Conservation (phyloP, 305 asterid genomes). For the Fraxinus nigra region DNA sequence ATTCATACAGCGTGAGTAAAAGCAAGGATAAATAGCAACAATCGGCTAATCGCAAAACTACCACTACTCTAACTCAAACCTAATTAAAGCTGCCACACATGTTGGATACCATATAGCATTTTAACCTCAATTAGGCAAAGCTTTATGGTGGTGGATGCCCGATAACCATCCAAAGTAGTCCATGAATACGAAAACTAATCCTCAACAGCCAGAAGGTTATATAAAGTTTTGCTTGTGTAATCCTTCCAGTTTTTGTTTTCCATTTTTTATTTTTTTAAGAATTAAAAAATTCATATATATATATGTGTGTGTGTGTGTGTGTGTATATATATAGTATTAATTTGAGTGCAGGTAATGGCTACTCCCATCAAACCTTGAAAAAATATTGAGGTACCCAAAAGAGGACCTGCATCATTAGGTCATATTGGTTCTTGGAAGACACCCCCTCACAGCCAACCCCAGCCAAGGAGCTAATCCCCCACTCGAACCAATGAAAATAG, state of each 20-base stretch:
- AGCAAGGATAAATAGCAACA: background rate
- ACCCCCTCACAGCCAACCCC: conserved; percentile 5
- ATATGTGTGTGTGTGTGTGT: too few species aligned
- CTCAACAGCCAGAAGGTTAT: background rate
- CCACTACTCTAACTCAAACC: background rate
- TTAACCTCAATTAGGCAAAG: background rate
- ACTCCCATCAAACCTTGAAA: conserved; percentile 8
- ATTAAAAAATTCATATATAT: too few species aligned
- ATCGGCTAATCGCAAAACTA: background rate
- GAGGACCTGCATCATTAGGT: background rate
- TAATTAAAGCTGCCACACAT: background rate
- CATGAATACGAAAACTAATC: background rate
- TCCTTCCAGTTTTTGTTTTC: background rate
- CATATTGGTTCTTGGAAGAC: background rate
- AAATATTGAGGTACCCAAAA: background rate
- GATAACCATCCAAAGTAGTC: background rate
- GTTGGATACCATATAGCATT: background rate
- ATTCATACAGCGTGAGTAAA: background rate
- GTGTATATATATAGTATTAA: background rate
- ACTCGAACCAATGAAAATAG: background rate
- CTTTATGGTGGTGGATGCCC: background rate
- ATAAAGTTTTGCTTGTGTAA: background rate
- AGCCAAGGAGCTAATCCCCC: conserved; percentile 12
- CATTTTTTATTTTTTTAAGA: too few species aligned
- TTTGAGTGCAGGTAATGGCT: conserved; percentile 1